Percentiles rank a stretch among this genome's conserved stretches.
Conservation (phyloP, 2,329 filamentous ascomycete genomes). For the Fusarium drepaniforme region DNA sequence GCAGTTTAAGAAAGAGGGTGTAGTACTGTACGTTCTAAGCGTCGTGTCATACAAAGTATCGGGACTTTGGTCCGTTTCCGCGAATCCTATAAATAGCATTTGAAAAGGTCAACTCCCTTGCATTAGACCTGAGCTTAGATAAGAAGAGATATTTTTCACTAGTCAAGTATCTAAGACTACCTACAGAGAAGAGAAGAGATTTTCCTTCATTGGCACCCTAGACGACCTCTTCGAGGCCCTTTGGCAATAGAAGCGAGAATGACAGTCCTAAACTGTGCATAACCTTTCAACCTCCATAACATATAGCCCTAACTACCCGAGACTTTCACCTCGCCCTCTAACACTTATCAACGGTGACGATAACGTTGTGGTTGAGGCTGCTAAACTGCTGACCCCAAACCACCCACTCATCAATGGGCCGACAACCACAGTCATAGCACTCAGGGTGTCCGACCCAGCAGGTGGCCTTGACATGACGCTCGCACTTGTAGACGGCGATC, state of each 20-base stretch:
- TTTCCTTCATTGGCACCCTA: background rate
- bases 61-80: background rate
- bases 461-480: slow-evolving; percentile 5
- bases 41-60: background rate
- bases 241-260: background rate
- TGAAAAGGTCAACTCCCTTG: background rate
- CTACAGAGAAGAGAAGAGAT: background rate
- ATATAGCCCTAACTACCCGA: background rate
- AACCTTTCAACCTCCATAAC: background rate
- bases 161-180: background rate
- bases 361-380: slow-evolving; percentile 10
- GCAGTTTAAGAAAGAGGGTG: background rate
- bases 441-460: slow-evolving; percentile 1
- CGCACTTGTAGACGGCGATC: slow-evolving; percentile 11
- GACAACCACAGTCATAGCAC: background rate
- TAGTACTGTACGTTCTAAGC: background rate
- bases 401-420: slow-evolving; percentile 5
- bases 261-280: background rate
- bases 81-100: background rate
- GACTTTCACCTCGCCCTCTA: background rate
- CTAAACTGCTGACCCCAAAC: slow-evolving; percentile 13
- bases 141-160: background rate
- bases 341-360: slow-evolving; percentile 3
- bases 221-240: background rate
- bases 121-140: background rate